Base-by-base conservation (phyloP, 228 moss, liverwort and hornwort species). In the Sphagnum fallax region DNA sequence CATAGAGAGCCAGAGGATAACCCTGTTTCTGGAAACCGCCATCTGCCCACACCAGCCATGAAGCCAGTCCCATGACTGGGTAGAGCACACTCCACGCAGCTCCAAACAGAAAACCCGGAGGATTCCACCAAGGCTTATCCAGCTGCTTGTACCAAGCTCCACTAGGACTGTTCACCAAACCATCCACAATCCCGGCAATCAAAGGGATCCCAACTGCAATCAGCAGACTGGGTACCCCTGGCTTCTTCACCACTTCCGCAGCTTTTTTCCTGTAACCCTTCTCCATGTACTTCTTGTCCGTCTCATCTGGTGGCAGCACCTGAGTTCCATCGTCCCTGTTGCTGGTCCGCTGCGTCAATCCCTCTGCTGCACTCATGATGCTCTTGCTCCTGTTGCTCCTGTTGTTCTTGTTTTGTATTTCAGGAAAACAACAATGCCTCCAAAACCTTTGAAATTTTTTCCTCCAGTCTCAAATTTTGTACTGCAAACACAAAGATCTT, bases 21-120 rank as follows among this genome's bases (percentile, higher is more conserved):
- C 74, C 6, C 51, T 93, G 82, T 5, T 75, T 73, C 59, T 93
- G 89, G 66, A 89, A 89, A 0, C 96, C 96, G 5, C 96, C 96
- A 10, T 97, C 80, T 3, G 88, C 85, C 96, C 96, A 97, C 32
- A 97, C 90, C 67, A 97, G 60, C 93, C 90, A 97, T 47, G 96
- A 97, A 7, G 96, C 96, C 3, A 97, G 71, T 4, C 93, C 96
- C 93, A 89, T 89, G 12, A 97, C 2, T 8, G 96, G 96, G 53
- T 97, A 97, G 6, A 97, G 15, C 0, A 91, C 4, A 57, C 83
- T 89, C 96, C 96, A 97, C 0, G 89, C 78, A 4, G 76, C 74
- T 0, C 96, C 96, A 70, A 97, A 97, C 58, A 93, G 70, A 48
- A 87, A 89, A 0, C 91, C 89, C 0, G 93, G 96, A 0, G 96